Evolutionary conservation across 148 eudicot species (phyloP), one percentile per base, ranked within the genome.

Genomic region (Diospyros kaki): DNA sequence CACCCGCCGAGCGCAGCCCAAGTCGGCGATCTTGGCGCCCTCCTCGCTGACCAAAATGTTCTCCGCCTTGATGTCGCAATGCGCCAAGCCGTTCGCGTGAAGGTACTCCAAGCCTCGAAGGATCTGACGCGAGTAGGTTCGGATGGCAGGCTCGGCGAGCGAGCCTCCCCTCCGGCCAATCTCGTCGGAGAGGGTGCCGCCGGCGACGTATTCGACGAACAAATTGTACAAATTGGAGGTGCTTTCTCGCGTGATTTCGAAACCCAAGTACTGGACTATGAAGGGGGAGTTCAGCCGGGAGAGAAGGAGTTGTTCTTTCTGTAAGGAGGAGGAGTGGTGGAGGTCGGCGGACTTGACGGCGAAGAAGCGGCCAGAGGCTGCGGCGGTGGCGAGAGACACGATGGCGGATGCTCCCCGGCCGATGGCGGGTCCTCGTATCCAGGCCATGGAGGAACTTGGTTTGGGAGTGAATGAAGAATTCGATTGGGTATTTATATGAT

Each of bases 1-100:
- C 15, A 40, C 71, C 44, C 51, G 3, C 43, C 69, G 79, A 9
- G 91, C 85, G 65, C 93, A 87, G 0, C 91, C 93, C 38, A 89
- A 76, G 53, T 89, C 93, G 5, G 84, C 88, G 46, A 89, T 87
- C 53, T 89, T 89, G 44, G 78, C 56, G 3, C 87, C 86, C 58
- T 66, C 61, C 42, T 77, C 66, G 18, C 81, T 81, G 0, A 84
- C 48, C 58, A 87, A 63, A 4, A 84, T 46, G 68, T 87, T 87
- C 64, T 75, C 76, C 12, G 83, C 84, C 69, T 87, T 87, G 46
- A 87, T 72, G 70, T 87, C 90, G 11, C 90, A 81, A 81, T 87
- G 90, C 58, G 66, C 88, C 2, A 84, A 18, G 4, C 79, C 81
- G 38, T 71, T 83, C 14, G 5, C 10, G 15, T 87, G 90, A 41